Percentiles rank a stretch among this genome's conserved stretches.
Evolutionary conservation across 208 protist genomes (phyloP).

Genomic region (Crithidia sp.): DNA sequence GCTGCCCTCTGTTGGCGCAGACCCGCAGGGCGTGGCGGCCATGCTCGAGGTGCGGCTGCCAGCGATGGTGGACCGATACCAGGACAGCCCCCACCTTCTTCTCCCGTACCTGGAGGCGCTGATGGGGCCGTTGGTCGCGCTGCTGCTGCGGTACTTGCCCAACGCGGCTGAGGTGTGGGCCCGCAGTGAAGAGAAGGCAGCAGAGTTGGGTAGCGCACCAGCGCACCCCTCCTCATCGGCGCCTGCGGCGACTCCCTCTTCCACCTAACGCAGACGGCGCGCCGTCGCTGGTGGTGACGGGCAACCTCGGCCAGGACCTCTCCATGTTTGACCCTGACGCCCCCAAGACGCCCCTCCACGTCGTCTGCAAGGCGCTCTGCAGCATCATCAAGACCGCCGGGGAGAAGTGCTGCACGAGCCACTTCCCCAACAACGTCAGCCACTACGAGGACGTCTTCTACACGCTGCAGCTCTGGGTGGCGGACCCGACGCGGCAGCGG

Average conservation of each 20-base stretch:
- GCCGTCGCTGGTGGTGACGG: slow-evolving; percentile 19
- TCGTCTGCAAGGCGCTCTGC: slow-evolving; percentile 90
- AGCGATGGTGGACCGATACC: slow-evolving; percentile 91
- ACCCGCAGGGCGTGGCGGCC: slow-evolving; percentile 64
- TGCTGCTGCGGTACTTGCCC: slow-evolving; percentile 63
- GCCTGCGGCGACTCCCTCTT: neutral
- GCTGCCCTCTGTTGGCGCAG: slow-evolving; percentile 63
- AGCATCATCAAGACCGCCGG: slow-evolving; percentile 94
- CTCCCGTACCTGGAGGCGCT: slow-evolving; percentile 90
- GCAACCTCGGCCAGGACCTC: slow-evolving; percentile 65
- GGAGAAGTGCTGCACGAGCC: slow-evolving; percentile 92
- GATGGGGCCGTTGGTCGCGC: slow-evolving; percentile 73
- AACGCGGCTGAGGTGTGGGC: slow-evolving; percentile 52
- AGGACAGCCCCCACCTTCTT: slow-evolving; percentile 94
- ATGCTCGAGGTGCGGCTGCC: slow-evolving; percentile 63
- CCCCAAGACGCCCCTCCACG: slow-evolving; percentile 67
- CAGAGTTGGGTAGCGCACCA: too few species aligned
- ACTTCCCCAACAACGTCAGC: slow-evolving; percentile 94
- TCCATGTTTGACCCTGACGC: slow-evolving; percentile 85
- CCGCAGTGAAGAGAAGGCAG: slow-evolving; percentile 5
- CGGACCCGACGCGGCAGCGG: slow-evolving; percentile 43
- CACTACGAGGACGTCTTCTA: slow-evolving; percentile 91
- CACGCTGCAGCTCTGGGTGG: slow-evolving; percentile 71
- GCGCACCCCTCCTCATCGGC: too few species aligned
- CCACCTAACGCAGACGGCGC: neutral